These are phyloP conservation scores for Leccinum disarticulatum DNA, from an alignment of 768 basidiomycete genomes.

Conservation along the genomic window DNA sequence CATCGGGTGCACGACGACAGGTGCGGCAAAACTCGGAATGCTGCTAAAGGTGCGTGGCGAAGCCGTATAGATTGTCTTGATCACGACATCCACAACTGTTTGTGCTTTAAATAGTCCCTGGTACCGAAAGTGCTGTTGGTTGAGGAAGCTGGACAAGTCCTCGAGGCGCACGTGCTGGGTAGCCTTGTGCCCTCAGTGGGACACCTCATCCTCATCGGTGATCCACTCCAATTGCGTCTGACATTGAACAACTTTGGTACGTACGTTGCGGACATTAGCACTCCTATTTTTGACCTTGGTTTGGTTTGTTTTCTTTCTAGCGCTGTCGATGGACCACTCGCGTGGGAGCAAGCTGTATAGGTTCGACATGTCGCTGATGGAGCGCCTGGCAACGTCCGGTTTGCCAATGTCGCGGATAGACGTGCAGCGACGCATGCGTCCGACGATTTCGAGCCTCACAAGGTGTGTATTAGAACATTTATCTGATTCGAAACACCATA, in stretches of 20 bases:
- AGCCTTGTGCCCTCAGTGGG: slow-evolving; percentile 64
- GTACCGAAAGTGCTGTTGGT: slow-evolving; percentile 64
- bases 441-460: slow-evolving; percentile 57
- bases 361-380: slow-evolving; percentile 77
- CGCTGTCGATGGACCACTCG: slow-evolving; percentile 66
- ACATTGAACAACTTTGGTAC: slow-evolving; percentile 62
- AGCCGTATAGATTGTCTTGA: neutral
- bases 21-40: slow-evolving; percentile 67
- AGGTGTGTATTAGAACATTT: slow-evolving; percentile 5
- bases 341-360: slow-evolving; percentile 54
- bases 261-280: neutral
- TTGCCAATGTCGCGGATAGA: slow-evolving; percentile 68
- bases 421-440: slow-evolving; percentile 76
- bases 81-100: neutral
- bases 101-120: slow-evolving; percentile 42
- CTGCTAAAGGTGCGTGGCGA: slow-evolving; percentile 49
- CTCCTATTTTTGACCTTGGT: neutral
- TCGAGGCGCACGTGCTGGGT: slow-evolving; percentile 73
- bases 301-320: slow-evolving; percentile 33
- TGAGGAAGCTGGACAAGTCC: slow-evolving; percentile 81
- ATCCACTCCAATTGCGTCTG: slow-evolving; percentile 73
- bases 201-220: slow-evolving; percentile 79
- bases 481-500: neutral
- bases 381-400: slow-evolving; percentile 57
- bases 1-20: slow-evolving; percentile 77